These are phyloP conservation scores for Aspergillus avenaceus DNA, from an alignment of 495 filamentous ascomycete genomes.

Conservation along the genomic window DNA sequence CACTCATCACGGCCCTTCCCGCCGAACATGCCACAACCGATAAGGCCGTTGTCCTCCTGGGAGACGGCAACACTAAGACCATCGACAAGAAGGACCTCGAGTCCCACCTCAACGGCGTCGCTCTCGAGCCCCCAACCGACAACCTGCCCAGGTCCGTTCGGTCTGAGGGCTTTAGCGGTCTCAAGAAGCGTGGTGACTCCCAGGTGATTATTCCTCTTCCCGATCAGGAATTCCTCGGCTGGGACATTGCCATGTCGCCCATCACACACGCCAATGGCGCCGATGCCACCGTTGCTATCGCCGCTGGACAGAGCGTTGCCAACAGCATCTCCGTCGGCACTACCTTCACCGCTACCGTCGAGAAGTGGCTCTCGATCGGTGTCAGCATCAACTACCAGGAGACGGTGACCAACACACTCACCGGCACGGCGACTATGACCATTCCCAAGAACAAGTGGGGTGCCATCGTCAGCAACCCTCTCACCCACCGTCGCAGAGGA, in stretches of 20 bases:
- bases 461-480: slow-evolving; percentile 14
- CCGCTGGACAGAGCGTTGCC: slow-evolving; percentile 7
- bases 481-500: slow-evolving; percentile 9
- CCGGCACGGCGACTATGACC: slow-evolving; percentile 16
- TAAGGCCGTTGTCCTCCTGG: slow-evolving; percentile 7
- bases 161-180: neutral
- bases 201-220: slow-evolving; percentile 11
- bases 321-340: slow-evolving; percentile 8
- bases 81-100: slow-evolving; percentile 8
- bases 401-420: slow-evolving; percentile 6
- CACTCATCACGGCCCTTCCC: neutral
- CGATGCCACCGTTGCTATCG: slow-evolving; percentile 10
- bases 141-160: slow-evolving; percentile 1
- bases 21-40: neutral
- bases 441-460: slow-evolving; percentile 16
- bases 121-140: neutral
- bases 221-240: slow-evolving; percentile 15
- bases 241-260: slow-evolving; percentile 15
- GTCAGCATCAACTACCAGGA: slow-evolving; percentile 3
- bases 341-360: neutral
- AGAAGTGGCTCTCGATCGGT: slow-evolving; percentile 5
- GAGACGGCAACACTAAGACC: slow-evolving; percentile 6
- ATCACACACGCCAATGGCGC: slow-evolving; percentile 13
- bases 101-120: slow-evolving; percentile 1
- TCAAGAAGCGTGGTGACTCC: slow-evolving; percentile 4